phyloP scores from a whole-genome alignment of 371 early-diverging fungal genomes.

The Entomophthora muscae region DNA sequence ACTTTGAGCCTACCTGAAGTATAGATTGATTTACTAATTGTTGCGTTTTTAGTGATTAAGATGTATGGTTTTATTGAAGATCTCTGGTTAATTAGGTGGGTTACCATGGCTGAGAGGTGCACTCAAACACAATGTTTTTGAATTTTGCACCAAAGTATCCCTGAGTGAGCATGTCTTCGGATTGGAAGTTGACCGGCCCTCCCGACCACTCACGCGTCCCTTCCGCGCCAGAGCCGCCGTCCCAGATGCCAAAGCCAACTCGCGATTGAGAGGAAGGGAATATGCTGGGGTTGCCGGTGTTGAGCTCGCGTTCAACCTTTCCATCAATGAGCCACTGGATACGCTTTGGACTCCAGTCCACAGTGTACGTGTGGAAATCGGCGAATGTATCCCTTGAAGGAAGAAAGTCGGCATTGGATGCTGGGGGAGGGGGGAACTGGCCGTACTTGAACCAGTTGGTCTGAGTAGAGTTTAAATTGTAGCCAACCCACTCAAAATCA shows the following conservation, averaged over 20 bases:
- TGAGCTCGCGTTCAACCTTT: constrained; percentile 22
- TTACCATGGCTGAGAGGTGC: too few relatives aligned
- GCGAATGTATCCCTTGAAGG: constrained; percentile 12
- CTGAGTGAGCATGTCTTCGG: background rate
- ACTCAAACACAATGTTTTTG: background rate
- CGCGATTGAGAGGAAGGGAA: constrained; percentile 31
- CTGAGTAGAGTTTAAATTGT: constrained; percentile 24
- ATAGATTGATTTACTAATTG: too few relatives aligned
- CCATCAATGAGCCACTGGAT: constrained; percentile 35
- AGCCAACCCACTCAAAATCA: constrained; percentile 50
- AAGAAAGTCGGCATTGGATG: constrained; percentile 8
- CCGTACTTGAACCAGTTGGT: constrained; percentile 47
- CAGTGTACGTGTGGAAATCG: constrained; percentile 20
- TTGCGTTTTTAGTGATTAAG: too few relatives aligned
- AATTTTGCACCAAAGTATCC: constrained; percentile 1
- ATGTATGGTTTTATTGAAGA: too few relatives aligned
- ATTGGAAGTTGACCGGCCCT: constrained; percentile 25
- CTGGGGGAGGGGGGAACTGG: constrained; percentile 25
- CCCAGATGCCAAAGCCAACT: constrained; percentile 48
- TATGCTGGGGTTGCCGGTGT: constrained; percentile 9
- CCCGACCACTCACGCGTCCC: constrained; percentile 51
- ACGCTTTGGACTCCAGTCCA: constrained; percentile 34
- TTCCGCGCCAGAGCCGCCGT: constrained; percentile 32
- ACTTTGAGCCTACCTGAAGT: too few relatives aligned
- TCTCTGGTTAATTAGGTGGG: too few relatives aligned